Evolutionary conservation across 2,329 filamentous ascomycete genomes (phyloP).

Genomic region (Dothiorella sarmentorum): DNA sequence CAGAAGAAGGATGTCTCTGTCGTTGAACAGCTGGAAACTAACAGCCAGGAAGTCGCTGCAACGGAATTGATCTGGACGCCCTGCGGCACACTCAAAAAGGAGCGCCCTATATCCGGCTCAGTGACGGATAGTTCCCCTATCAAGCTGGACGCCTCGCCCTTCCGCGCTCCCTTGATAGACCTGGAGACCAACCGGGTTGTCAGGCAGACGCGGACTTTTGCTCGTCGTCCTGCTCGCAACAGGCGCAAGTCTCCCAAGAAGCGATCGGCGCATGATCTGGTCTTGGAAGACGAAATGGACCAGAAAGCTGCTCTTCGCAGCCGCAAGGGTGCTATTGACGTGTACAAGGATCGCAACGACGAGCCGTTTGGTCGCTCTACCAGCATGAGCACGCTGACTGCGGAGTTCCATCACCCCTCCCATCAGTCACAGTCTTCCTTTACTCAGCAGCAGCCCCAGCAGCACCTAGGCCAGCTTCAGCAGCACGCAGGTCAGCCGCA

Average conservation of each 20-base stretch:
- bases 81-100: conserved; percentile 40
- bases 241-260: conserved; percentile 1
- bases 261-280: not conserved
- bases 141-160: conserved; percentile 34
- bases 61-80: conserved; percentile 62
- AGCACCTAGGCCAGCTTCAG: not conserved
- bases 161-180: conserved; percentile 26
- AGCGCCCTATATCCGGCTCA: conserved; percentile 45
- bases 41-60: conserved; percentile 61
- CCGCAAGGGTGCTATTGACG: conserved; percentile 38
- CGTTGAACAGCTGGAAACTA: conserved; percentile 62
- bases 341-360: conserved; percentile 40
- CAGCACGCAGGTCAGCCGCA: not conserved
- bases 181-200: too few species aligned
- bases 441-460: not conserved
- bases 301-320: conserved; percentile 33
- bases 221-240: conserved; percentile 19
- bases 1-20: conserved; percentile 74
- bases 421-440: not conserved
- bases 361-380: conserved; percentile 32
- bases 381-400: conserved; percentile 34
- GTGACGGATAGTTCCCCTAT: conserved; percentile 38
- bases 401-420: conserved; percentile 25
- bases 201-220: not conserved
- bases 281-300: conserved; percentile 29